Conservation (phyloP, 148 eudicot species). For the Simmondsia chinensis region DNA sequence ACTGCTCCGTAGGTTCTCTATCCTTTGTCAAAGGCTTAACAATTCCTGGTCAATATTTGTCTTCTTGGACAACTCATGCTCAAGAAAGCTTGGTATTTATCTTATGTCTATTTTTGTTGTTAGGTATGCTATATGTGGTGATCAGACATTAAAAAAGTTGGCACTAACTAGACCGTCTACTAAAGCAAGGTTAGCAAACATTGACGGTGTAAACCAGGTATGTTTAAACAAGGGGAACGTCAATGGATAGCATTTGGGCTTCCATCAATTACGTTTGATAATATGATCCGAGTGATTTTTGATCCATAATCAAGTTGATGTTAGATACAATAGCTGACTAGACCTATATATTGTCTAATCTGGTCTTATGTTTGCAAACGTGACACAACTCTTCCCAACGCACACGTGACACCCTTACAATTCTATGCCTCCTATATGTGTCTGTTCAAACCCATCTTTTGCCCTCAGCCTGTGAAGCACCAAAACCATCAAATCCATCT, state of each 20-base stretch:
- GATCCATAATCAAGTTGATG: too few relatives aligned
- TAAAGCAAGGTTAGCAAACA: slow-evolving; percentile 76
- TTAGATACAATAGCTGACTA: too few relatives aligned
- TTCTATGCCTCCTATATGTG: too few relatives aligned
- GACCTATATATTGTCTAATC: too few relatives aligned
- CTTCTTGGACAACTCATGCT: background rate
- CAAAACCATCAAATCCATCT: too few relatives aligned
- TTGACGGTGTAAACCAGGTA: slow-evolving; percentile 92
- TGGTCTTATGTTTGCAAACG: too few relatives aligned
- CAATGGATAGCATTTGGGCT: background rate
- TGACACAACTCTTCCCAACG: too few relatives aligned
- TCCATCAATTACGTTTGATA: background rate
- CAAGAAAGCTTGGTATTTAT: too few relatives aligned
- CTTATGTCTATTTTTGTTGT: slow-evolving; percentile 18
- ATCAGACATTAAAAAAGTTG: slow-evolving; percentile 63
- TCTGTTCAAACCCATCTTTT: too few relatives aligned
- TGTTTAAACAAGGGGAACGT: background rate
- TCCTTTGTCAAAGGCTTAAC: background rate
- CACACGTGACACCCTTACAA: too few relatives aligned
- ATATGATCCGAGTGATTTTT: background rate
- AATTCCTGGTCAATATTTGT: background rate
- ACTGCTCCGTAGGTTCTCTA: slow-evolving; percentile 73
- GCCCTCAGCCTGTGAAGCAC: too few relatives aligned
- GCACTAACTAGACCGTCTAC: slow-evolving; percentile 71
- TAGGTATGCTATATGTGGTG: slow-evolving; percentile 86